Percentiles rank a stretch among this genome's conserved stretches.
phyloP scores from a whole-genome alignment of 1,284 basidiomycete species.

The Meripilus lineatus region DNA sequence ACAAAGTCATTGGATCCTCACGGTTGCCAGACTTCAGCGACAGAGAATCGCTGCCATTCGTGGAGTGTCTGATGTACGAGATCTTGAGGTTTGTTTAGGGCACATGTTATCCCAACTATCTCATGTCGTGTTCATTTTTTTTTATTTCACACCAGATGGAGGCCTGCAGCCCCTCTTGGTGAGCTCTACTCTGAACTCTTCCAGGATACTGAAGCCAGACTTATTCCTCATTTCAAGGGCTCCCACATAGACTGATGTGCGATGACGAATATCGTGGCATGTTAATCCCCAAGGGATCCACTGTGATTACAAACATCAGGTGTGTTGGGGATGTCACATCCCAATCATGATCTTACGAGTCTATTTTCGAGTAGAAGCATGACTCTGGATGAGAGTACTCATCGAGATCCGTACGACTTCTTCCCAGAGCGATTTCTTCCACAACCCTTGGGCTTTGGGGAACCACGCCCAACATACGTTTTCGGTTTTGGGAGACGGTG shows the following conservation, averaged over 20 bases:
- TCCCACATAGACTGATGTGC: constrained; percentile 13
- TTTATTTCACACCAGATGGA: constrained; percentile 6
- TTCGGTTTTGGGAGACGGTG: constrained; percentile 10
- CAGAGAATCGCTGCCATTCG: constrained; percentile 20
- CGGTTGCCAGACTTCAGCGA: constrained; percentile 26
- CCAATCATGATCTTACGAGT: not conserved
- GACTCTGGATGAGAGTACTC: constrained; percentile 2
- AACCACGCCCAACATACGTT: constrained; percentile 1
- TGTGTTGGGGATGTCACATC: not conserved
- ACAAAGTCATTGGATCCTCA: constrained; percentile 21
- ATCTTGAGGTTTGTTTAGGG: constrained; percentile 12
- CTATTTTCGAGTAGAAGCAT: not conserved
- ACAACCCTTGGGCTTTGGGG: constrained; percentile 2
- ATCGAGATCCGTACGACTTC: constrained; percentile 4
- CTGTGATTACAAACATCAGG: constrained; percentile 17
- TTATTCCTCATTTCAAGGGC: constrained; percentile 7
- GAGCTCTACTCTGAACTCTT: constrained; percentile 2
- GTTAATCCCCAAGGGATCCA: constrained; percentile 17
- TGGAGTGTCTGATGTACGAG: constrained; percentile 25
- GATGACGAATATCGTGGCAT: constrained; percentile 20
- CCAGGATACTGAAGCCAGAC: too few relatives aligned
- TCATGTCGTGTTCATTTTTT: not conserved
- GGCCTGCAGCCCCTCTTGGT: constrained; percentile 22
- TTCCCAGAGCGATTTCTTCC: constrained; percentile 8
- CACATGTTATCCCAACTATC: not conserved